Evolutionary conservation across 345 rosid species (phyloP).

Genomic region (Jatropha curcas): DNA sequence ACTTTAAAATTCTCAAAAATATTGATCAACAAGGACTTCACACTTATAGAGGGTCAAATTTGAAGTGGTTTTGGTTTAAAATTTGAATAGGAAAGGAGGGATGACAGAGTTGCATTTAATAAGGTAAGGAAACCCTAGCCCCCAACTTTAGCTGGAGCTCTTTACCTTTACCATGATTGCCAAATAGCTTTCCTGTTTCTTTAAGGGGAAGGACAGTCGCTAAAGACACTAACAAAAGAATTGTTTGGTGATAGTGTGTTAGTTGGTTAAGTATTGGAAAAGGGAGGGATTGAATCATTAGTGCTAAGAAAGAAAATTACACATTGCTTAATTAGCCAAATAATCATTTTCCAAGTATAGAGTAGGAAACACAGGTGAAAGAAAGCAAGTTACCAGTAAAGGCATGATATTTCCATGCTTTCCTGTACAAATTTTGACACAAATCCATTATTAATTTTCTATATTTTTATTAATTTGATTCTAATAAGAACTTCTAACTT

Average conservation of each 20-base stretch:
- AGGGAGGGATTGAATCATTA: conserved; percentile 43
- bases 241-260: conserved; percentile 41
- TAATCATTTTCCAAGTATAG: conserved; percentile 7
- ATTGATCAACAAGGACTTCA: not conserved
- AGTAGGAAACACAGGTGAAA: not conserved
- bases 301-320: conserved; percentile 1
- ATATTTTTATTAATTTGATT: too few relatives aligned
- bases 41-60: not conserved
- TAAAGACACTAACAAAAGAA: conserved; percentile 14
- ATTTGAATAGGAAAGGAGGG: conserved; percentile 38
- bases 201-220: conserved; percentile 44
- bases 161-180: conserved; percentile 36
- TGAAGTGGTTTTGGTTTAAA: conserved; percentile 7
- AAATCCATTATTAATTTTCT: not conserved
- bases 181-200: conserved; percentile 50
- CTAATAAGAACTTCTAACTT: too few relatives aligned
- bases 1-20: not conserved
- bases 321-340: conserved; percentile 20
- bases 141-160: conserved; percentile 26
- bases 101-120: conserved; percentile 19
- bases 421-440: not conserved
- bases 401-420: not conserved
- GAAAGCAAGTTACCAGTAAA: not conserved
- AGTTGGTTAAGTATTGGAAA: conserved; percentile 52
- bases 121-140: conserved; percentile 16